Evolutionary conservation across 192 early-diverging fungal genomes (phyloP), one percentile per base, ranked within the genome.

Genomic region (Entrophospora sp.): DNA sequence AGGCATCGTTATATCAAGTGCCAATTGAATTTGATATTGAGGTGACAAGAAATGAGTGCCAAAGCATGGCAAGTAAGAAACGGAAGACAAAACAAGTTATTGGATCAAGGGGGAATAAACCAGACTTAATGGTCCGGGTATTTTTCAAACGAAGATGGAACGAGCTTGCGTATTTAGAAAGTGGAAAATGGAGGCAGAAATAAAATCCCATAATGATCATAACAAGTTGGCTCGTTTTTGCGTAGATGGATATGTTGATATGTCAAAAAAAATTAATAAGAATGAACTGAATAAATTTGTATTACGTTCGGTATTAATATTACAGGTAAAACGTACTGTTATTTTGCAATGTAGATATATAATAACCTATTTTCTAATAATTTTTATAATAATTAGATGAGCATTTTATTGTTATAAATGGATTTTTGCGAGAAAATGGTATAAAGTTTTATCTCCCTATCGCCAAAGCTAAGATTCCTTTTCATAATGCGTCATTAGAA

Each of bases 251-350:
- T 30, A 5, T 35, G 37, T 2, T n/a, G 28, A 61, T 44, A 18
- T 44, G 8, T 1, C 34, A 20, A 30, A 25, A 44, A 59, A 27
- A 24, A 40, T 2, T 4, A 25, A 44, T 20, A 44, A 45, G 30
- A 18, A 44, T 30, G 27, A 42, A 9, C 40, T 61, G 2, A 0
- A 32, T 45, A 46, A 44, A 62, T 31, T 10, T 62, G 30, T 18
- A 62, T 62, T 18, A 28, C 12, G 24, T 62, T 62, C 45, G 60
- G 60, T 32, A 32, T 62, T 2, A 62, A 62, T 62, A 45, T 62
- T 44, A 32, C 60, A 46, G 60, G 43, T 62, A 44, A 61, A 30
- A n/a, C n/a, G n/a, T n/a, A n/a, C n/a, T n/a, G n/a, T n/a, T n/a
- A n/a, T n/a, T n/a, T n/a, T n/a, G n/a, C n/a, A n/a, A n/a, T n/a